A percentile compares a stretch with the other conserved stretches of the same genome.
phyloP scores from a whole-genome alignment of 179 eudicot genomes.

The Beta corolliflora region DNA sequence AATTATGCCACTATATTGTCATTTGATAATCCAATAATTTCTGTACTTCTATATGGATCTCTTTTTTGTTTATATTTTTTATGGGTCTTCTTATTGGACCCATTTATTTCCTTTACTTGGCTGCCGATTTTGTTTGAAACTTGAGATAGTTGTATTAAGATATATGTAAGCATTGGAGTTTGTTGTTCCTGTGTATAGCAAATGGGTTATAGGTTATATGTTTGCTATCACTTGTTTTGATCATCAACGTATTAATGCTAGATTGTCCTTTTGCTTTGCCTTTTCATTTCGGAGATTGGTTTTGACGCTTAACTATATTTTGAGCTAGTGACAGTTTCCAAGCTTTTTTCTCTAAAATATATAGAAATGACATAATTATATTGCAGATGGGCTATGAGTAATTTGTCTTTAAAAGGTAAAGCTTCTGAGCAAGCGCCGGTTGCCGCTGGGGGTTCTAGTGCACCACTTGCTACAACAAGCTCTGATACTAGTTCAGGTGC shows the following conservation, averaged over 20 bases:
- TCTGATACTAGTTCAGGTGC: conserved; percentile 69
- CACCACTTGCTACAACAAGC: conserved; percentile 50
- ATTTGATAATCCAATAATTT: not conserved
- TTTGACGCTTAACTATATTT: not conserved
- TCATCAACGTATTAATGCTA: not conserved
- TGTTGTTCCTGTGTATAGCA: not conserved
- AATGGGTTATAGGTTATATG: not conserved
- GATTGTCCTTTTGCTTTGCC: not conserved
- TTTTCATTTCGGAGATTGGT: not conserved
- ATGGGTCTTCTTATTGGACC: not conserved
- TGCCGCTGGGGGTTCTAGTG: conserved; percentile 53
- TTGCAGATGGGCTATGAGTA: conserved; percentile 99
- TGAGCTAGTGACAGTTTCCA: not conserved
- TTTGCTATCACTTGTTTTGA: not conserved
- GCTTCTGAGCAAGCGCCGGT: conserved; percentile 65
- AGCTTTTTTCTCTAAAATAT: not conserved
- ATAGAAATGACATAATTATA: not conserved
- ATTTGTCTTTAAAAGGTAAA: conserved; percentile 79
- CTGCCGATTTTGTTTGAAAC: not conserved
- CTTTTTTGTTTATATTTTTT: not conserved
- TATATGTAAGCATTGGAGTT: not conserved
- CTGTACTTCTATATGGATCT: not conserved
- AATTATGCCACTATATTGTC: not conserved
- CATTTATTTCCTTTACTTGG: not conserved
- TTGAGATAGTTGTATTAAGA: not conserved